Conservation (phyloP, 2,329 filamentous ascomycete genomes). For the Aotearoamyces nothofagi region DNA sequence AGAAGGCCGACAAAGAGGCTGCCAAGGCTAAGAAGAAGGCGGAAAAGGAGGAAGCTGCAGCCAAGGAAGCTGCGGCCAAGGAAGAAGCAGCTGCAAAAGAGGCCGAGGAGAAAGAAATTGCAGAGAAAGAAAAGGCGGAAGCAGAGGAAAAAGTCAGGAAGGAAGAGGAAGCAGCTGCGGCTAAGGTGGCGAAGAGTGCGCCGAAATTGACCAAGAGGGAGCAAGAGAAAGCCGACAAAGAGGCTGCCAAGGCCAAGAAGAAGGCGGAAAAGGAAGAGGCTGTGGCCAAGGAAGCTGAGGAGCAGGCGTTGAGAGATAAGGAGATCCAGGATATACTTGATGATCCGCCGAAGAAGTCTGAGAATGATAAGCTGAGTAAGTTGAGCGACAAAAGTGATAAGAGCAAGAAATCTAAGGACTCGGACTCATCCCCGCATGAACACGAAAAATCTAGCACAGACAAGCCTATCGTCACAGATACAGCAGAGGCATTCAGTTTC, state of each 20-base stretch:
- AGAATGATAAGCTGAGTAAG: slow-evolving; percentile 21
- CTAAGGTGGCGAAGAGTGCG: slow-evolving; percentile 20
- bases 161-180: slow-evolving; percentile 22
- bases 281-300: slow-evolving; percentile 16
- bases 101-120: slow-evolving; percentile 21
- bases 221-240: slow-evolving; percentile 29
- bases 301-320: slow-evolving; percentile 13
- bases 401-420: no score
- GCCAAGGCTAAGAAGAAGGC: slow-evolving; percentile 24
- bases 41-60: slow-evolving; percentile 11
- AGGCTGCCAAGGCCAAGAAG: slow-evolving; percentile 25
- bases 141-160: slow-evolving; percentile 24
- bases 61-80: slow-evolving; percentile 17
- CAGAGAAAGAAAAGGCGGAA: slow-evolving; percentile 21
- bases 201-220: slow-evolving; percentile 23
- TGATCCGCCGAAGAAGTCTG: slow-evolving; percentile 20
- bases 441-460: no score
- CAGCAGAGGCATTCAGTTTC: slow-evolving; percentile 32
- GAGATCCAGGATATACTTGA: slow-evolving; percentile 23
- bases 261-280: slow-evolving; percentile 14
- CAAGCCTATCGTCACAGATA: slow-evolving; percentile 19
- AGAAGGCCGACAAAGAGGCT: slow-evolving; percentile 29
- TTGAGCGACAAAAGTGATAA: slow-evolving; percentile 11
- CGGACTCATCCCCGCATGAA: no score
- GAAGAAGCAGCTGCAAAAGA: slow-evolving; percentile 14